Evolutionary conservation across 257 asterid species (phyloP).

Genomic region (Penstemon davidsonii): DNA sequence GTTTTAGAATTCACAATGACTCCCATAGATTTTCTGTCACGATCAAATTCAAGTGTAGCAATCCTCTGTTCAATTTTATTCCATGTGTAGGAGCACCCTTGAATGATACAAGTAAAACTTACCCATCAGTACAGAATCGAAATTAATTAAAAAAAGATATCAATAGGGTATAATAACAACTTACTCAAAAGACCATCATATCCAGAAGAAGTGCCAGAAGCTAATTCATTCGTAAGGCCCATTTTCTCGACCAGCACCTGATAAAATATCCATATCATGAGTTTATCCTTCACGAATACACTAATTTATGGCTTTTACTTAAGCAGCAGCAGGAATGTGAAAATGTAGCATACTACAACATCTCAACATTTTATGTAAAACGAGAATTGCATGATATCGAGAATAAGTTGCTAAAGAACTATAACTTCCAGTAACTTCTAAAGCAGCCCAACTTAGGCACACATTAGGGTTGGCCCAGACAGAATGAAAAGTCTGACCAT

Average conservation of each 20-base stretch:
- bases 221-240: slow-evolving; percentile 75
- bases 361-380: not conserved
- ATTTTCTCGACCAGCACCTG: slow-evolving; percentile 98
- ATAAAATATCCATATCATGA: slow-evolving; percentile 5
- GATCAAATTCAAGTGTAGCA: slow-evolving; percentile 98
- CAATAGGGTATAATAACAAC: slow-evolving; percentile 27
- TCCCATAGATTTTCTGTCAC: slow-evolving; percentile 98
- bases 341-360: too few species aligned
- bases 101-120: slow-evolving; percentile 25
- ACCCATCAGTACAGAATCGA: slow-evolving; percentile 32
- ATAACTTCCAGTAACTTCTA: too few species aligned
- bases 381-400: not conserved
- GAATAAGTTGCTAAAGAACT: too few species aligned
- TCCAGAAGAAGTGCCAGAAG: slow-evolving; percentile 53
- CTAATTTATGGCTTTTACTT: too few species aligned
- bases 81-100: slow-evolving; percentile 79
- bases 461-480: too few species aligned
- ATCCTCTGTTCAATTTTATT: slow-evolving; percentile 70
- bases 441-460: too few species aligned
- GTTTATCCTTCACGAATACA: too few species aligned
- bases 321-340: too few species aligned
- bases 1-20: slow-evolving; percentile 69
- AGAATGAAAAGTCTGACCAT: too few species aligned
- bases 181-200: slow-evolving; percentile 65
- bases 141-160: not conserved